Evolutionary conservation across 2,329 filamentous ascomycete species (phyloP).

Genomic region (Diaporthe sp.): DNA sequence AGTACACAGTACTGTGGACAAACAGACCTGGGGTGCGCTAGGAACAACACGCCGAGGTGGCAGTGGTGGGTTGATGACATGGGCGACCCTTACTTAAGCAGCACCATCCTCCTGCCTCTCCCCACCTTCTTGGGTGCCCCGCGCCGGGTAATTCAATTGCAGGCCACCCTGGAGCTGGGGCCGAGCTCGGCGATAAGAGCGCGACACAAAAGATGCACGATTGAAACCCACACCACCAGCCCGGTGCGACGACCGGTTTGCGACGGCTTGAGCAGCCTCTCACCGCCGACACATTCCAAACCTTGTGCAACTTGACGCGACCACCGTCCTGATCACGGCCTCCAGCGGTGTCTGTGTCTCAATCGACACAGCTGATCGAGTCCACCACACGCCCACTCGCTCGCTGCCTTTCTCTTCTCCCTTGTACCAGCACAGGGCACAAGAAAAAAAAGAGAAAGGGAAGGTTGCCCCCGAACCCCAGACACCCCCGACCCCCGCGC

Average conservation of each 20-base stretch:
- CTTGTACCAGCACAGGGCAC: background rate
- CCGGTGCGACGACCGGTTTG: constrained; percentile 24
- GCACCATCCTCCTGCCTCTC: background rate
- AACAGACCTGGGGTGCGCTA: constrained; percentile 7
- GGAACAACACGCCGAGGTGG: constrained; percentile 23
- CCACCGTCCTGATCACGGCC: background rate
- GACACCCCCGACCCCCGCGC: background rate
- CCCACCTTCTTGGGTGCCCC: constrained; percentile 4
- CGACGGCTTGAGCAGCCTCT: constrained; percentile 29
- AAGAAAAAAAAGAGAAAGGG: background rate
- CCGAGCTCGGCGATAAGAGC: constrained; percentile 32
- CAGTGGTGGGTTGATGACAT: background rate
- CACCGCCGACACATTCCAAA: background rate
- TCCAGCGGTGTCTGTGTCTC: constrained; percentile 6
- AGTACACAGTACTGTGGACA: background rate
- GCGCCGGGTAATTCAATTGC: background rate
- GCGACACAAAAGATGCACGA: background rate
- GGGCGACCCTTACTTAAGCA: constrained; percentile 26
- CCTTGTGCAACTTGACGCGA: constrained; percentile 1
- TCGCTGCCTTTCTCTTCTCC: background rate
- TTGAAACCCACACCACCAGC: background rate
- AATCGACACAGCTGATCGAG: constrained; percentile 4
- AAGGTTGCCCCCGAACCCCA: background rate
- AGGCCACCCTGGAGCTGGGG: background rate
- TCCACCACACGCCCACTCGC: background rate